Percentiles rank a stretch among this genome's conserved stretches.
Conservation (phyloP, 2,329 filamentous ascomycete genomes). For the Claviceps lovelessii region DNA sequence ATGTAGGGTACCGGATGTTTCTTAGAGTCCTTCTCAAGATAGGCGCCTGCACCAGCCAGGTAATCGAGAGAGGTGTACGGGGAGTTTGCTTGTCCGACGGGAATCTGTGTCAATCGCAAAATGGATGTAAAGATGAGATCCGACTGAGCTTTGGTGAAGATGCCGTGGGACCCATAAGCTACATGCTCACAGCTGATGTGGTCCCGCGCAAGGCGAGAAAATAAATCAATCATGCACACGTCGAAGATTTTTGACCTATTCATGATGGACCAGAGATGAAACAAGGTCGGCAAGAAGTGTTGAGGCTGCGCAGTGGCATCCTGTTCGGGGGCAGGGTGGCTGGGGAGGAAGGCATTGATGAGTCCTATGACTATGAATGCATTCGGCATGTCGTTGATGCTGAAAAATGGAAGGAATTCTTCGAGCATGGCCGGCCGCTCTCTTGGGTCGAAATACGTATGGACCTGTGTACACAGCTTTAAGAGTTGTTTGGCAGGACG, state of each 20-base stretch:
- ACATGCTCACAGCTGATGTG: slow-evolving; percentile 61
- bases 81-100: slow-evolving; percentile 87
- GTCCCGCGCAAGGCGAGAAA: slow-evolving; percentile 77
- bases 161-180: slow-evolving; percentile 70
- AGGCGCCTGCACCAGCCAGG: slow-evolving; percentile 65
- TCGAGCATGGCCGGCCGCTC: slow-evolving; percentile 72
- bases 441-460: slow-evolving; percentile 81
- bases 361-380: slow-evolving; percentile 86
- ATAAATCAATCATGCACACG: slow-evolving; percentile 72
- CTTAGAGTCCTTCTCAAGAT: slow-evolving; percentile 82
- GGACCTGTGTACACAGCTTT: slow-evolving; percentile 79
- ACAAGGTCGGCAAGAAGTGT: slow-evolving; percentile 82
- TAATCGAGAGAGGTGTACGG: slow-evolving; percentile 81
- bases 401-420: slow-evolving; percentile 76
- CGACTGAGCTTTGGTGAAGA: slow-evolving; percentile 86
- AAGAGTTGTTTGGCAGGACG: slow-evolving; percentile 52
- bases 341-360: slow-evolving; percentile 78
- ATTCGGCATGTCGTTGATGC: slow-evolving; percentile 79
- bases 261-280: slow-evolving; percentile 90
- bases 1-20: slow-evolving; percentile 88
- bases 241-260: slow-evolving; percentile 82
- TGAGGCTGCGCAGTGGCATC: slow-evolving; percentile 69
- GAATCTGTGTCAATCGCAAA: slow-evolving; percentile 80
- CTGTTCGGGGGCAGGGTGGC: slow-evolving; percentile 57
- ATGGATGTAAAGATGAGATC: slow-evolving; percentile 87